phyloP scores from a whole-genome alignment of 805 yeast species.

The Wickerhamiella cacticola region DNA sequence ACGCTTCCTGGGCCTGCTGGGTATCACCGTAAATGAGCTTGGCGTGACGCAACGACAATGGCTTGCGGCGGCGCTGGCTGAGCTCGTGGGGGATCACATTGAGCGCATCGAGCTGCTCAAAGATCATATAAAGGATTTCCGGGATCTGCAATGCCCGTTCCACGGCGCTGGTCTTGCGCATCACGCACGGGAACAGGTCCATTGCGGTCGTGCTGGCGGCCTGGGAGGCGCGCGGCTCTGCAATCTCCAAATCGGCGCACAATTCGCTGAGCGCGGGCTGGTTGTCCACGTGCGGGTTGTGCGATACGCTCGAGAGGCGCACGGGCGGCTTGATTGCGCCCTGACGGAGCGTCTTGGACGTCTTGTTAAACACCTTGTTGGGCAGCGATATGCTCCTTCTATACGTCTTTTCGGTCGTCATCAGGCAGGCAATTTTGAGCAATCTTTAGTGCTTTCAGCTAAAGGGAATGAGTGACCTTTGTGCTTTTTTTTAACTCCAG shows the following conservation, averaged over 20 bases:
- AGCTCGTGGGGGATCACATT: constrained; percentile 49
- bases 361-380: constrained; percentile 1
- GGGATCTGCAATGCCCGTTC: constrained; percentile 56
- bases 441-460: too few species aligned
- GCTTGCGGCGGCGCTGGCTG: constrained; percentile 51
- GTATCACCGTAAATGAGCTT: constrained; percentile 49
- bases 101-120: constrained; percentile 48
- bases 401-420: constrained; percentile 9
- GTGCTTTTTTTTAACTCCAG: too few species aligned
- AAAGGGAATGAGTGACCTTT: too few species aligned
- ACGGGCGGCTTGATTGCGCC: constrained; percentile 7
- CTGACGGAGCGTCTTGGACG: constrained; percentile 4
- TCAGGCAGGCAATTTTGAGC: too few species aligned
- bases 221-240: neutral
- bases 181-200: neutral
- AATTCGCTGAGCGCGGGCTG: constrained; percentile 13
- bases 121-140: constrained; percentile 54
- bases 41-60: constrained; percentile 59
- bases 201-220: neutral
- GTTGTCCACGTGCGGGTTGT: constrained; percentile 7
- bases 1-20: constrained; percentile 34
- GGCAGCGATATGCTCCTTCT: constrained; percentile 12
- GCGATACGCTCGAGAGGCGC: constrained; percentile 5
- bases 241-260: constrained; percentile 14
- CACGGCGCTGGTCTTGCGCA: constrained; percentile 14